A percentile compares a stretch with the other conserved stretches of the same genome.
These are phyloP conservation scores for Curvularia lunata DNA, from an alignment of 2,329 filamentous ascomycete species.

Conservation along the genomic window DNA sequence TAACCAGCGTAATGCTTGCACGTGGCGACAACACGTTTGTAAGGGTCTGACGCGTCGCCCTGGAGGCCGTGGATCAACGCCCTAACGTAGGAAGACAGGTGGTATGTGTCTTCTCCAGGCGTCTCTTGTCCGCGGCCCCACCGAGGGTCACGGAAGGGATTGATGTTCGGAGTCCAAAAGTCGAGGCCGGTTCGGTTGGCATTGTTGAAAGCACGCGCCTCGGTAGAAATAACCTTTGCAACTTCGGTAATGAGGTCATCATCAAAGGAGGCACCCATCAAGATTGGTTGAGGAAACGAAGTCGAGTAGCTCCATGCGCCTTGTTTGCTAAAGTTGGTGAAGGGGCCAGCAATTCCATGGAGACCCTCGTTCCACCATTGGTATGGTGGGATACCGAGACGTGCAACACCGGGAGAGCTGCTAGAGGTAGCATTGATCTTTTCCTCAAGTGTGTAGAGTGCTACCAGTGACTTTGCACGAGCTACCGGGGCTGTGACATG, in stretches of 20 bases:
- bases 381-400: constrained; percentile 66
- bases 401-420: constrained; percentile 50
- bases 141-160: constrained; percentile 67
- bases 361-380: constrained; percentile 50
- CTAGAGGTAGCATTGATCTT: constrained; percentile 62
- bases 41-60: constrained; percentile 46
- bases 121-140: constrained; percentile 63
- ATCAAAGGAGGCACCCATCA: constrained; percentile 68
- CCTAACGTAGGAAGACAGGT: constrained; percentile 60
- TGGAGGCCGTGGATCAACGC: constrained; percentile 63
- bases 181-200: constrained; percentile 60
- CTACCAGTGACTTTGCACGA: constrained; percentile 33
- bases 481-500: constrained; percentile 29
- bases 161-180: constrained; percentile 72
- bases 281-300: constrained; percentile 70
- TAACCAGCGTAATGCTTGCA: constrained; percentile 51
- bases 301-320: constrained; percentile 68
- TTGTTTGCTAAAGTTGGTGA: constrained; percentile 61
- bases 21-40: constrained; percentile 38
- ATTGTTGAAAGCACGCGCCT: constrained; percentile 71
- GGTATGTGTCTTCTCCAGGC: constrained; percentile 63
- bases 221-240: constrained; percentile 63
- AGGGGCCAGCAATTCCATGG: constrained; percentile 58
- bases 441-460: constrained; percentile 39
- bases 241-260: constrained; percentile 66